These are phyloP conservation scores for Fusarium oligoseptatum DNA, from an alignment of 2,329 filamentous ascomycete species.

Conservation along the genomic window DNA sequence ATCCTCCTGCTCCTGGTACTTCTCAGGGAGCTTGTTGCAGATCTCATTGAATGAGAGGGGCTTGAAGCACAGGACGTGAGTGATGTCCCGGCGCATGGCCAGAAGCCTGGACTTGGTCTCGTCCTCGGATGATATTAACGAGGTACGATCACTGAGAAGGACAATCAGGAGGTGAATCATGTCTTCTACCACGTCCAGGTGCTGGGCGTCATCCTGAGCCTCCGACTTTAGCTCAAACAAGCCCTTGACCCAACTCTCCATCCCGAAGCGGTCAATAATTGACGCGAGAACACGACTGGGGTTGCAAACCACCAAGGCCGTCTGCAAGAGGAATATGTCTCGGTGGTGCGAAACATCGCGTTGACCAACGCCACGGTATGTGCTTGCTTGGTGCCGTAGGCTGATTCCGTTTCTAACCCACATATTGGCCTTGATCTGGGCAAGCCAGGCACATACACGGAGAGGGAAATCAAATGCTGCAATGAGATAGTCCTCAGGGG, in stretches of 20 bases:
- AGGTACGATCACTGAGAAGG: slow-evolving; percentile 87
- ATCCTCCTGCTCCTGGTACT: slow-evolving; percentile 88
- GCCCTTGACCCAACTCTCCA: slow-evolving; percentile 88
- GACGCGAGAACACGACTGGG: slow-evolving; percentile 87
- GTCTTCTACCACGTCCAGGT: slow-evolving; percentile 94
- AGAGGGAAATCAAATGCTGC: slow-evolving; percentile 93
- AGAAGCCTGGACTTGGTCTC: slow-evolving; percentile 74
- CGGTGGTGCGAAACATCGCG: slow-evolving; percentile 94
- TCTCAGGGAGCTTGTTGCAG: slow-evolving; percentile 86
- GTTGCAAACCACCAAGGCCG: slow-evolving; percentile 87
- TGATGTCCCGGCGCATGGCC: slow-evolving; percentile 88
- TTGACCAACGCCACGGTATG: slow-evolving; percentile 89
- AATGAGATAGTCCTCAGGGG: slow-evolving; percentile 83
- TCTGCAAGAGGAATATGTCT: slow-evolving; percentile 94
- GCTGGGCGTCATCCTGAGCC: slow-evolving; percentile 87
- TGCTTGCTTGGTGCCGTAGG: slow-evolving; percentile 92
- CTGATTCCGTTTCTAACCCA: slow-evolving; percentile 99
- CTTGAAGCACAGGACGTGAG: slow-evolving; percentile 95
- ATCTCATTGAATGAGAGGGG: slow-evolving; percentile 96
- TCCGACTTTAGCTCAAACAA: slow-evolving; percentile 79
- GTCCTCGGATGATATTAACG: slow-evolving; percentile 77
- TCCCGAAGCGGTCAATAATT: slow-evolving; percentile 91
- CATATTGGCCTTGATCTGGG: slow-evolving; percentile 98
- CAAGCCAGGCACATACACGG: slow-evolving; percentile 93
- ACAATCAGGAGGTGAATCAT: slow-evolving; percentile 95